These are phyloP conservation scores for Pythium pyrilobum DNA, from an alignment of 352 stramenopile genomes.

Conservation along the genomic window DNA sequence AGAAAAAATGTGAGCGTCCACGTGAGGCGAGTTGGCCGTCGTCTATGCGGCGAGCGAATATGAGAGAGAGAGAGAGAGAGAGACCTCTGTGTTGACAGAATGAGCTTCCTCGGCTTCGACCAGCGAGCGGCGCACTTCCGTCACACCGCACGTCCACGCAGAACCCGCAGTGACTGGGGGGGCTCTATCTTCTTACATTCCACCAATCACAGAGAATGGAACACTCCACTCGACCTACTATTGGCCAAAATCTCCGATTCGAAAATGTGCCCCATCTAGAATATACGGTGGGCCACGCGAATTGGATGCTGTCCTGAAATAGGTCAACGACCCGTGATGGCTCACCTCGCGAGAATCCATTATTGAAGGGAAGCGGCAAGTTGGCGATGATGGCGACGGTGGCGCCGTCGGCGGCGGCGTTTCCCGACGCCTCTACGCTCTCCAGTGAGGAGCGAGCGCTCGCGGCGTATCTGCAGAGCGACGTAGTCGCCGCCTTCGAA, in stretches of 20 bases:
- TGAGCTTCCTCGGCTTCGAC: conserved; percentile 1
- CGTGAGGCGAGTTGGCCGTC: background rate
- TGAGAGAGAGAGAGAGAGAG: background rate
- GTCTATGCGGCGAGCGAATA: background rate
- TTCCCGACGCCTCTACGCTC: background rate
- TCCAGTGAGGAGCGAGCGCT: conserved; percentile 20
- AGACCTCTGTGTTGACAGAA: background rate
- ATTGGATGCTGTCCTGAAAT: background rate
- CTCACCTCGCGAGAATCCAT: no score
- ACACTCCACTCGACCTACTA: background rate
- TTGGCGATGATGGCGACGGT: background rate
- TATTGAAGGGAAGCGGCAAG: no score
- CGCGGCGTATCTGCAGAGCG: conserved; percentile 18
- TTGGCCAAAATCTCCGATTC: background rate
- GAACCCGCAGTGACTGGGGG: background rate
- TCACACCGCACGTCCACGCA: conserved; percentile 1
- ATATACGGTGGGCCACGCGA: conserved; percentile 1
- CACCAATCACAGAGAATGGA: background rate
- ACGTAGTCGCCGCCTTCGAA: conserved; percentile 31
- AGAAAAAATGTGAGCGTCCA: background rate
- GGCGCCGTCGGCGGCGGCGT: background rate
- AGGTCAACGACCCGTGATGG: conserved; percentile 18
- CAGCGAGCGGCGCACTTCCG: conserved; percentile 10
- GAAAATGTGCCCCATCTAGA: no score
- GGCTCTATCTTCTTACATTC: background rate